phyloP scores from a whole-genome alignment of 768 basidiomycete species.

The Agaricus subrufescens region DNA sequence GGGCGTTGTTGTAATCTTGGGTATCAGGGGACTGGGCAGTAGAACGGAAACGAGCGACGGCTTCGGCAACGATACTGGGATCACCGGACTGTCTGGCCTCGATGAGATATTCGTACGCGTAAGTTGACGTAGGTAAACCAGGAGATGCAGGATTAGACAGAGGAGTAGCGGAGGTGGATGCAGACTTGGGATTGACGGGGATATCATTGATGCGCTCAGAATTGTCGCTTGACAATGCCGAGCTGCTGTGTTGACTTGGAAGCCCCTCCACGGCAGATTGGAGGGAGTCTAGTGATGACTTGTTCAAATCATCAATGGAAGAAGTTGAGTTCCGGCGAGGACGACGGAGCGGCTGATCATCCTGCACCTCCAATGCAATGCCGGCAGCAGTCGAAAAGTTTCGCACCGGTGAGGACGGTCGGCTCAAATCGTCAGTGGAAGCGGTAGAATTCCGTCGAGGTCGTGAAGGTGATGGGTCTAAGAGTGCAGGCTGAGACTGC shows the following conservation, averaged over 20 bases:
- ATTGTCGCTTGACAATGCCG: not conserved
- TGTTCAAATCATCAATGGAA: not conserved
- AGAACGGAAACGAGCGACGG: conserved; percentile 29
- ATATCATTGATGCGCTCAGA: not conserved
- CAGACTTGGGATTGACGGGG: not conserved
- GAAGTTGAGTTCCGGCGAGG: conserved; percentile 7
- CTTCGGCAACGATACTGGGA: conserved; percentile 23
- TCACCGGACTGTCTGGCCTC: conserved; percentile 13
- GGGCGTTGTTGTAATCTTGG: conserved; percentile 57
- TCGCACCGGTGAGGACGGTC: conserved; percentile 3
- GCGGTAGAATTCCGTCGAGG: conserved; percentile 12
- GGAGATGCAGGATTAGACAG: not conserved
- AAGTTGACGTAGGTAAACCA: not conserved
- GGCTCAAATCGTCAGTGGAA: conserved; percentile 3
- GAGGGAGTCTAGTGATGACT: not conserved
- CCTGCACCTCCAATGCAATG: not conserved
- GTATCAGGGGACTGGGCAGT: conserved; percentile 30
- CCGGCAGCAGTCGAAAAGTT: conserved; percentile 7
- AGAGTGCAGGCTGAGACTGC: conserved; percentile 8
- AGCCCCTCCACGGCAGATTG: conserved; percentile 8
- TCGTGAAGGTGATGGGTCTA: conserved; percentile 1
- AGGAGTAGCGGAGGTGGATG: not conserved
- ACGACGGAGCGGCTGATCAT: conserved; percentile 9
- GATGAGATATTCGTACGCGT: conserved; percentile 3
- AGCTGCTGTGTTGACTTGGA: conserved; percentile 3